A percentile compares a stretch with the other conserved stretches of the same genome.
Conservation (phyloP, 345 rosid genomes). For the Orychophragmus violaceus region DNA sequence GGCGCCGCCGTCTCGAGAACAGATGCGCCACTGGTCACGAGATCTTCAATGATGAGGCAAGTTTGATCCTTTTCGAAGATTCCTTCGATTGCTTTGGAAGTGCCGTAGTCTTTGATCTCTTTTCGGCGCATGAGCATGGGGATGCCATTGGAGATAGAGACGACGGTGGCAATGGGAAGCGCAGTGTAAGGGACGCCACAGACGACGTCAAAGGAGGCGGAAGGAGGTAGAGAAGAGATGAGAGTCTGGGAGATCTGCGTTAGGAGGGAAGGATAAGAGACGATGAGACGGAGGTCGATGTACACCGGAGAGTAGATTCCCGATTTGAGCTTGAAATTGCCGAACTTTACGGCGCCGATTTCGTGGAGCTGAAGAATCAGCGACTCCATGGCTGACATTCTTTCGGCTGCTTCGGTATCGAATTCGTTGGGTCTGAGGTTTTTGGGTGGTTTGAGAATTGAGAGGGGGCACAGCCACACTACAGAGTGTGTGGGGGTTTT, state of each 20-base stretch:
- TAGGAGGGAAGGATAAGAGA: slow-evolving; percentile 76
- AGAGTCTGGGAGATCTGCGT: slow-evolving; percentile 65
- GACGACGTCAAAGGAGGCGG: slow-evolving; percentile 50
- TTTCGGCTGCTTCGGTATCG: neutral
- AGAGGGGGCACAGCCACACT: neutral
- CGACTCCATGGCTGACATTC: slow-evolving; percentile 59
- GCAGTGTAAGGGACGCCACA: slow-evolving; percentile 99
- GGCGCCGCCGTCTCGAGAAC: slow-evolving; percentile 91
- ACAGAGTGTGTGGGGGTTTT: neutral
- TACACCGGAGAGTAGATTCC: slow-evolving; percentile 87
- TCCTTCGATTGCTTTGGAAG: slow-evolving; percentile 84
- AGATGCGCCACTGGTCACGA: slow-evolving; percentile 87
- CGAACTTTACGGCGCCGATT: slow-evolving; percentile 87
- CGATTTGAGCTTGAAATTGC: slow-evolving; percentile 83
- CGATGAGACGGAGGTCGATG: slow-evolving; percentile 92
- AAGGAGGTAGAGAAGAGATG: slow-evolving; percentile 55
- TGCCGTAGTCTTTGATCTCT: slow-evolving; percentile 85
- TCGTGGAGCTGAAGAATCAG: slow-evolving; percentile 81
- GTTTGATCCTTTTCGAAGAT: slow-evolving; percentile 43
- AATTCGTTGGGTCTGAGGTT: slow-evolving; percentile 8
- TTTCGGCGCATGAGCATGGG: slow-evolving; percentile 97
- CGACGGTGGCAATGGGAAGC: slow-evolving; percentile 82
- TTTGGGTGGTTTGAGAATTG: neutral
- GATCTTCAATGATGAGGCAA: slow-evolving; percentile 74
- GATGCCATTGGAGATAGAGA: slow-evolving; percentile 54